These are phyloP conservation scores for Bimuria novae-zelandiae DNA, from an alignment of 2,329 filamentous ascomycete genomes.

Conservation along the genomic window DNA sequence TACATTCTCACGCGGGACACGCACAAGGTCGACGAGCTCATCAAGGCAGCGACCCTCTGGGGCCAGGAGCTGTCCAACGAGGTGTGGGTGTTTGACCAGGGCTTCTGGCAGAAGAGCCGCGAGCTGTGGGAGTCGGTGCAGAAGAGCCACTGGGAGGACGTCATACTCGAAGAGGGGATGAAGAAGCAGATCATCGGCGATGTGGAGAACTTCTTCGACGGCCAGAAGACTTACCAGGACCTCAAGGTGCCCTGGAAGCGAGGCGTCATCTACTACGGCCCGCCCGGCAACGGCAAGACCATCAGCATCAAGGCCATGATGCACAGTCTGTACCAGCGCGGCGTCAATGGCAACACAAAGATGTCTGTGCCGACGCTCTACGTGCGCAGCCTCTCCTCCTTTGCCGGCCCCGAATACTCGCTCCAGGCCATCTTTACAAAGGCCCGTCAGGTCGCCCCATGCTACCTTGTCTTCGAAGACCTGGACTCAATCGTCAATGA, in stretches of 20 bases:
- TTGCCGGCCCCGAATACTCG: constrained; percentile 59
- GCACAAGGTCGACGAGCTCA: constrained; percentile 54
- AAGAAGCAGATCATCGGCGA: constrained; percentile 68
- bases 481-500: constrained; percentile 69
- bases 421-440: constrained; percentile 48
- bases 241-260: constrained; percentile 73
- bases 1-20: constrained; percentile 49
- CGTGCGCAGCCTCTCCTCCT: constrained; percentile 57
- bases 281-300: constrained; percentile 69
- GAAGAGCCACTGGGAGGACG: constrained; percentile 63
- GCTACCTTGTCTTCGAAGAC: constrained; percentile 73
- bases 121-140: constrained; percentile 61
- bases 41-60: constrained; percentile 62
- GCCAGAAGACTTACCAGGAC: constrained; percentile 60
- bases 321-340: constrained; percentile 62
- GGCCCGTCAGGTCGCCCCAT: constrained; percentile 67
- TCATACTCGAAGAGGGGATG: constrained; percentile 68
- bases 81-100: constrained; percentile 69
- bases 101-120: constrained; percentile 65
- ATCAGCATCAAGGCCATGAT: constrained; percentile 73
- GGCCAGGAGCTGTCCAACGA: constrained; percentile 63
- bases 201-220: constrained; percentile 67
- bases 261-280: constrained; percentile 70
- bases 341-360: constrained; percentile 39
- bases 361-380: constrained; percentile 58